Conservation (phyloP, 345 rosid genomes). For the Toxicodendron radicans region DNA sequence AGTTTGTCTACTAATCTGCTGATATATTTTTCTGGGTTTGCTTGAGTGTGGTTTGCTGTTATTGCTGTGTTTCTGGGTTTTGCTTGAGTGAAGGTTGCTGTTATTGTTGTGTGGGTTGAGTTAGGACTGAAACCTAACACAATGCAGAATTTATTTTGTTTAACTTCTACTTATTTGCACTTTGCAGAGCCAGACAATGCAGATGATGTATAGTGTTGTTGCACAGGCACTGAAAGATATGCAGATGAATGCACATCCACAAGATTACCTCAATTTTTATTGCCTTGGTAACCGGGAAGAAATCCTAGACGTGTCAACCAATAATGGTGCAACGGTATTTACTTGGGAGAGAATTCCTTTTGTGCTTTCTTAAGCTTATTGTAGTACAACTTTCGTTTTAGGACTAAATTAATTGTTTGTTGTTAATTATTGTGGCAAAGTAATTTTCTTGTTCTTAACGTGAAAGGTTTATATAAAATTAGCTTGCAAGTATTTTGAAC, state of each 20-base stretch:
- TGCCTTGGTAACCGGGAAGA: slow-evolving; percentile 82
- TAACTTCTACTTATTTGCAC: slow-evolving; percentile 16
- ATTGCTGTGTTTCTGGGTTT: no score
- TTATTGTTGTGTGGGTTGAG: no score
- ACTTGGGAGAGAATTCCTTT: slow-evolving; percentile 3
- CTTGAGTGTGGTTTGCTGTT: no score
- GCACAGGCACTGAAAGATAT: slow-evolving; percentile 54
- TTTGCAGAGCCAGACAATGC: slow-evolving; percentile 88
- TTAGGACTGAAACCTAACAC: no score
- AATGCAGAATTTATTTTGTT: neutral
- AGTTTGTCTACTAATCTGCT: no score
- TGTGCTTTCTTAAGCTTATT: slow-evolving; percentile 3
- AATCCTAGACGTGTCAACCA: slow-evolving; percentile 26
- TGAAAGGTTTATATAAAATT: neutral
- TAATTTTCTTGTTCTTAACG: neutral
- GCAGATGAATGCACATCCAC: slow-evolving; percentile 61
- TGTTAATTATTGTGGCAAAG: neutral
- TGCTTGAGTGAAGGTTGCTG: no score
- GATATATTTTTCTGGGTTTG: no score
- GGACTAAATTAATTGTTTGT: neutral
- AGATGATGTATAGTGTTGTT: slow-evolving; percentile 75
- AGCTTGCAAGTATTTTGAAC: neutral
- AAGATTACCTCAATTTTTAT: slow-evolving; percentile 91
- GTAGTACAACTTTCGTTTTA: neutral
- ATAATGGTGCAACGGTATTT: slow-evolving; percentile 49